Evolutionary conservation across 768 basidiomycete species (phyloP), one percentile per base, ranked within the genome.

Genomic region (Boletus tomentosulus): DNA sequence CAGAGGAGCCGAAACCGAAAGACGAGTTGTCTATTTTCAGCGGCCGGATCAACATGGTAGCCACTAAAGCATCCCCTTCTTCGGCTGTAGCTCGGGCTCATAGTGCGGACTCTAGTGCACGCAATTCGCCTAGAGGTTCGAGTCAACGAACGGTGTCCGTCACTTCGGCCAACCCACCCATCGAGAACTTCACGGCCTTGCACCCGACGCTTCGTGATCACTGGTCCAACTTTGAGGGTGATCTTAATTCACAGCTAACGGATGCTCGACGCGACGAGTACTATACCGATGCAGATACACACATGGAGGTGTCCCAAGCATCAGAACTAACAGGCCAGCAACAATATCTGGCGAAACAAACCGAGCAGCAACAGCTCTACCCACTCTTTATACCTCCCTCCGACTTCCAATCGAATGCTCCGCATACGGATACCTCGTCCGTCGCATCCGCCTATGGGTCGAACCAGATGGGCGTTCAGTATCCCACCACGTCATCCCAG

Each of bases 11-110:
- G 25, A 78, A 77, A 37, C 67, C 72, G n/a, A 78, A 82, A 51
- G 87, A 89, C 63, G 87, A 89, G 62, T 69, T 90, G 24, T 79
- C 82, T 6, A 86, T 89, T 25, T 89, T 89, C 66, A 82, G 86
- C 46, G 88, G 88, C n/a, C 80, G 82, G 61, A 87, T 83, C 10
- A 80, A 86, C 55, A 86, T 81, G 0, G 73, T 89, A 24, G 71
- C 74, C 9, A 83, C 81, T 0, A 81, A 79, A 53, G 62, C 64
- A 1, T 53, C 73, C 6, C 48, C 73, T 16, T 59, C 64, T 7
- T 50, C 62, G 15, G 60, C 69, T 9, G 51, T 54, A 22, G 53
- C 65, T n/a, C 62, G 55, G 11, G 42, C 33, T 31, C 51, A 56
- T 43, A 34, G 16, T 12, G 5, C 54, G 9, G 46, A 48, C 22